These are phyloP conservation scores for Exophiala xenobiotica DNA, from an alignment of 2,329 filamentous ascomycete species.

Conservation along the genomic window DNA sequence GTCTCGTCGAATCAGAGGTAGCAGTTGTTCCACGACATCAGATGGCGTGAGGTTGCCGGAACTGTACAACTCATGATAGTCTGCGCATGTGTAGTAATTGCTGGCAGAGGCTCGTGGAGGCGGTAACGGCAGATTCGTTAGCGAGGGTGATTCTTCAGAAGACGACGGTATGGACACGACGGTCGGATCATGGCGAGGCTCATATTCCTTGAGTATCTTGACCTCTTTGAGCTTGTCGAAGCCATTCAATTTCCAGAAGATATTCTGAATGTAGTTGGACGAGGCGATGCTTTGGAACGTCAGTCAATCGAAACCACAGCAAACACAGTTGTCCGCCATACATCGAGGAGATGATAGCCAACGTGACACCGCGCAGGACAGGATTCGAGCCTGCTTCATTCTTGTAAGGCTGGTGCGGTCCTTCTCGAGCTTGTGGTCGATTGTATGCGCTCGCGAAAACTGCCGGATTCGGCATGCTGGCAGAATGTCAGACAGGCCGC, in stretches of 20 bases:
- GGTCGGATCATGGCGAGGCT: conserved; percentile 57
- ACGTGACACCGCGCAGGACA: conserved; percentile 62
- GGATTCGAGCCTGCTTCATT: conserved; percentile 64
- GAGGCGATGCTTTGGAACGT: conserved; percentile 52
- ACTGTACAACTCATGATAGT: conserved; percentile 75
- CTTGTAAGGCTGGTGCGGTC: conserved; percentile 45
- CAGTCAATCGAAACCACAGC: background rate
- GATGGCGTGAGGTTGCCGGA: conserved; percentile 69
- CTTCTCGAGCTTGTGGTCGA: conserved; percentile 41
- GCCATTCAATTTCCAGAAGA: conserved; percentile 71
- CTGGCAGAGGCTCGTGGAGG: conserved; percentile 38
- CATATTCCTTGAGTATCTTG: conserved; percentile 54
- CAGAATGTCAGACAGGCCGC: too few species aligned
- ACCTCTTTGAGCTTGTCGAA: conserved; percentile 60
- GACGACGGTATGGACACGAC: conserved; percentile 48
- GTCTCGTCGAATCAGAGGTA: conserved; percentile 68
- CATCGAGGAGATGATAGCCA: conserved; percentile 63
- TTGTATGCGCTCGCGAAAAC: conserved; percentile 35
- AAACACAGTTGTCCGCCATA: conserved; percentile 39
- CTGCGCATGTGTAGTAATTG: conserved; percentile 67
- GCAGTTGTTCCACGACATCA: conserved; percentile 67
- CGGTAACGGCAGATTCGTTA: conserved; percentile 32
- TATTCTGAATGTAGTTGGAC: conserved; percentile 60
- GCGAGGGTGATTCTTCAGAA: conserved; percentile 6
- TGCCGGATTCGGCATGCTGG: conserved; percentile 15